Evolutionary conservation across 73 alveolate species (phyloP), one percentile per base, ranked within the genome.

Genomic region (Tetrahymena malaccensis): DNA sequence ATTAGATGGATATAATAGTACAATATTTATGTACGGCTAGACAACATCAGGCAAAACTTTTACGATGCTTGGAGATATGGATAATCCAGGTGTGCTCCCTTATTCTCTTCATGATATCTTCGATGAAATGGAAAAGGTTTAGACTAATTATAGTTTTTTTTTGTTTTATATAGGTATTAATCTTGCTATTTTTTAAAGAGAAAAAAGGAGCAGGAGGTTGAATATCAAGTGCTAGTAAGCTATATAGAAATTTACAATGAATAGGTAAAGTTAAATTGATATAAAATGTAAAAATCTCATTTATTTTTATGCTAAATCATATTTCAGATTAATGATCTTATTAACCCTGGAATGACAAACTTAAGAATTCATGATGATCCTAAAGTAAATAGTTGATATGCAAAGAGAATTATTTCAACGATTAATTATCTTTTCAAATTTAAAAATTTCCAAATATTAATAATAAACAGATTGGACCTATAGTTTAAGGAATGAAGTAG

Each of bases 21-120:
- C 98, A n/a, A 95, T 98, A 9, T 97, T 98, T 96, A 97, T 97
- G 34, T 98, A 98, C 94, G 99, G 99, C 6, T 97, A 97, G 94
- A 98, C 99, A 1, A 98, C 98, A 6, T 97, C 99, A 35, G 99
- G 99, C 4, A 98, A 98, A 94, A 98, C 99, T 3, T 97, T 95
- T 85, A 98, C 99, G 10, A 97, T 98, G 98, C 93, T 96, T 3
- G 99, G 99, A 43, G 96, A 95, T 85, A 56, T 89, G 34, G 97
- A 95, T 22, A 93, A 96, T 55, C 97, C 96, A 56, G 99, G 99
- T 25, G 94, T 98, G 34, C 85, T 97, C 6, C 98, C 98, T 43
- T 94, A 93, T 31, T 94, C 99, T 12, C 84, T 98, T 19, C 94
- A 95, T n/a, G 99, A 97, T 33, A 96, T 98, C 16, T 95, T 97